phyloP scores from a whole-genome alignment of 768 basidiomycete genomes.

The Kwoniella dendrophila region DNA sequence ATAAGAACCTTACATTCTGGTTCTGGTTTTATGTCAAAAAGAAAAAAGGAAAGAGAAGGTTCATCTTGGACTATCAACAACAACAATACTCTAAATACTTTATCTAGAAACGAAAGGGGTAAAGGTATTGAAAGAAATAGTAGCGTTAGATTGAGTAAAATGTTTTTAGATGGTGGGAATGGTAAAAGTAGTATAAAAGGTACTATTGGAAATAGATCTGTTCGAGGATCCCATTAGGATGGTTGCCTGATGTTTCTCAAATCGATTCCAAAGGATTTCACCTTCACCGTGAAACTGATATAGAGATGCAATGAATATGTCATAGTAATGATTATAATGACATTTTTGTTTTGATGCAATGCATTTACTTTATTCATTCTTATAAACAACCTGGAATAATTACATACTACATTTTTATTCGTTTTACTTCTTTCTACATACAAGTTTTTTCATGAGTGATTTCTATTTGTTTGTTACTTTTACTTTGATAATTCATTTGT shows the following conservation, averaged over 20 bases:
- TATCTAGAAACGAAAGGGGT: background rate
- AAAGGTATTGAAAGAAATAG: background rate
- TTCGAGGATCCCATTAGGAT: background rate
- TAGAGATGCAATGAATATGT: background rate
- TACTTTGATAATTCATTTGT: too few relatives aligned
- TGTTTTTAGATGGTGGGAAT: slow-evolving; percentile 74
- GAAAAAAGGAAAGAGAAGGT: slow-evolving; percentile 14
- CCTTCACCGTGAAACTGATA: too few relatives aligned
- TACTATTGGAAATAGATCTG: slow-evolving; percentile 12
- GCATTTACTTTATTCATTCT: background rate
- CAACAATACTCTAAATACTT: background rate
- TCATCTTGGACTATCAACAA: slow-evolving; percentile 1
- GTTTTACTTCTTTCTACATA: background rate
- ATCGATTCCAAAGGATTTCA: too few relatives aligned
- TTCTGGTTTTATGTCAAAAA: slow-evolving; percentile 4
- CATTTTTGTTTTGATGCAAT: background rate
- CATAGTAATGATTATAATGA: background rate
- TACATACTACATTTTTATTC: background rate
- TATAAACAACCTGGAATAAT: too few relatives aligned
- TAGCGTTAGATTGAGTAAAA: slow-evolving; percentile 64
- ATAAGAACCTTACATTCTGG: slow-evolving; percentile 67
- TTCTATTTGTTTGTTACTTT: too few relatives aligned
- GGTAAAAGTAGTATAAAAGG: slow-evolving; percentile 57
- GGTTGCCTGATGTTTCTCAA: too few relatives aligned
- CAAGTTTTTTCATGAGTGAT: too few relatives aligned